Evolutionary conservation across 1,284 basidiomycete genomes (phyloP).

Genomic region (Anthracocystis panici-leucophaei): DNA sequence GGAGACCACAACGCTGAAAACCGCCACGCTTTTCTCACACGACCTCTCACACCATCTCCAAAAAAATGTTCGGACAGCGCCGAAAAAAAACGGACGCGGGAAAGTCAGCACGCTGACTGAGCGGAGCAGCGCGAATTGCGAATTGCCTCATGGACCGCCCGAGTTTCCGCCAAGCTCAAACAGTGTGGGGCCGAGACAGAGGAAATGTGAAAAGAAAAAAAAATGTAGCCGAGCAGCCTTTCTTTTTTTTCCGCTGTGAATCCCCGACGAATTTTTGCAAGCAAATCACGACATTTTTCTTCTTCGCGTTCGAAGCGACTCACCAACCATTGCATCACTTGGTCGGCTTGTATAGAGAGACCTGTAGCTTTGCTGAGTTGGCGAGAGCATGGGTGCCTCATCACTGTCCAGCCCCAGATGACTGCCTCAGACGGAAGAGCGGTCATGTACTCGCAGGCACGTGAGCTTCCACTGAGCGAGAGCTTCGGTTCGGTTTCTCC

Average conservation of each 20-base stretch:
- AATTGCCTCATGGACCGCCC: background rate
- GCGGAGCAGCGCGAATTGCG: background rate
- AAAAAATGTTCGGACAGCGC: background rate
- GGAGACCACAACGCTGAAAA: background rate
- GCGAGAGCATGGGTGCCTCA: too few species aligned
- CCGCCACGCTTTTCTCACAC: background rate
- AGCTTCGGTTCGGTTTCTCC: conserved; percentile 2
- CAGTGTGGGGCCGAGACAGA: conserved; percentile 9
- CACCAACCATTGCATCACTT: too few species aligned
- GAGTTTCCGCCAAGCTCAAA: background rate
- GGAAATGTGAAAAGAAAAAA: conserved; percentile 5
- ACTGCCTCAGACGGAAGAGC: too few species aligned
- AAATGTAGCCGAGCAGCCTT: conserved; percentile 15
- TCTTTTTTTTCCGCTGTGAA: too few species aligned
- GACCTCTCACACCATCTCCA: background rate
- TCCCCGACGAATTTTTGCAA: too few species aligned
- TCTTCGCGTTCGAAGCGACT: too few species aligned
- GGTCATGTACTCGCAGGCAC: too few species aligned
- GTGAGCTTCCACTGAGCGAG: too few species aligned
- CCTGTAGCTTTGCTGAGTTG: too few species aligned
- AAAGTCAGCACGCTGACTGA: conserved; percentile 14
- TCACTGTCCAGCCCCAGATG: too few species aligned
- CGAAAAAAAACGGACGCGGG: background rate
- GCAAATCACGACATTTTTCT: too few species aligned
- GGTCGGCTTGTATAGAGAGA: too few species aligned